Base-by-base conservation (phyloP, 306 rosid species). In the Trichosanthes cucumerina region DNA sequence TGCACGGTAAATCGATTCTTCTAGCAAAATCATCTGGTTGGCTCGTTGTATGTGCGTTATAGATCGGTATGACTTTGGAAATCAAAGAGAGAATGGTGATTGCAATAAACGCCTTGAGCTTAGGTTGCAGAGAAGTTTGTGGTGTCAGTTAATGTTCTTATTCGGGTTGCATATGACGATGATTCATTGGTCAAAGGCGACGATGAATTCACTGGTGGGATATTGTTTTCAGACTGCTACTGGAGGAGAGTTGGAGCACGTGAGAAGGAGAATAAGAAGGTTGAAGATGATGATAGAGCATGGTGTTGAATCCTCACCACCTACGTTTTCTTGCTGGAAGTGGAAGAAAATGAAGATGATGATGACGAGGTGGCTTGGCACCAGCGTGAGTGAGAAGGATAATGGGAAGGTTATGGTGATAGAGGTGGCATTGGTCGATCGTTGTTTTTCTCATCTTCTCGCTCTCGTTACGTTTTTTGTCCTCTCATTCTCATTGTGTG, bases 191-290 rank as follows among this genome's bases (percentile, higher is more conserved):
- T 83, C 78, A 21, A 78, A 86, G 16, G 49, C 81, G 68, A 97
- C 88, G 83, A 97, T 95, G 78, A 90, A 84, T 83, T 92, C 95
- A 1, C 93, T 95, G 81, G 91, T 95, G 72, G 93, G 97, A 95
- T 80, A 85, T 96, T 0, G 82, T 95, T 77, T 84, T 88, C 0
- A 86, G 90, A 9, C 81, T 12, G 6, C 69, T 5, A 6, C 80
- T 85, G 56, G 62, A 84, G 69, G 93, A 91, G 34, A 86, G 75
- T 54, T 87, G 91, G 96, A 71, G 68, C 15, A 96, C 33, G 33
- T 28, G 33, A 28, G 33, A 28, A 28, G 33, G 33, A 28, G 33
- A 28, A 28, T 1, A 28, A 28, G 33, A 28, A 28, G 33, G 33
- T 28, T 28, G 33, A 28, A 28, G 33, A 28, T 28, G 33, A 2